Base-by-base conservation (phyloP, 257 asterid genomes). In the Handroanthus guayacan region DNA sequence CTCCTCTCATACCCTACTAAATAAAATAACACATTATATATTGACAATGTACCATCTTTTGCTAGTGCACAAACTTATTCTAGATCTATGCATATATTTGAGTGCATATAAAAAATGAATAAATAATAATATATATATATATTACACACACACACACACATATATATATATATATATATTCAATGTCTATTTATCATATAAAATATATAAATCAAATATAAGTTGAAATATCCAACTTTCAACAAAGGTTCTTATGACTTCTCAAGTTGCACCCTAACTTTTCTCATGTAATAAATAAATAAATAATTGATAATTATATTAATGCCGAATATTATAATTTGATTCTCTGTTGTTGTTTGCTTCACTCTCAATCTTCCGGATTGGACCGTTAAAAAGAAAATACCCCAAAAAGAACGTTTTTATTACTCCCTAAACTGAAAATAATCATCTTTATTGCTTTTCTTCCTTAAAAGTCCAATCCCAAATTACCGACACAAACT, bases 401-500 rank as follows among this genome's bases (percentile, higher is more conserved):
- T 41, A 14, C 60, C 9, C n/a, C 36, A 44, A 5, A 55, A 69
- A 20, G 14, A 75, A 73, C 6, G 61, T 70, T 54, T 45, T 72
- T 61, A 9, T 70, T 39, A 48, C 60, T 70, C 50, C 38, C 38
- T 31, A 44, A 43, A 25, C 14, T 39, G 39, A 62, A 54, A 12
- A 8, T 54, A 72, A 62, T 79, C 9, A 39, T 52, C 74, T 67
- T 17, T 18, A 68, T 43, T 52, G 38, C 58, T 16, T 67, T 3
- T 18, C 47, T 13, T 47, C 10, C 37, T 18, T 20, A 60, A 69
- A 79, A 71, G 14, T 50, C 64, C 18, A 45, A 64, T 71, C 70
- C 82, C 43, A 54, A 71, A 16, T 76, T 48, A 76, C 84, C 67
- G 43, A 77, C 81, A 44, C 65, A 65, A 50, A 52, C 62, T 52